Percentiles rank a stretch among this genome's conserved stretches.
phyloP scores from a whole-genome alignment of 2,329 filamentous ascomycete species.

The Ophiobolus disseminans region DNA sequence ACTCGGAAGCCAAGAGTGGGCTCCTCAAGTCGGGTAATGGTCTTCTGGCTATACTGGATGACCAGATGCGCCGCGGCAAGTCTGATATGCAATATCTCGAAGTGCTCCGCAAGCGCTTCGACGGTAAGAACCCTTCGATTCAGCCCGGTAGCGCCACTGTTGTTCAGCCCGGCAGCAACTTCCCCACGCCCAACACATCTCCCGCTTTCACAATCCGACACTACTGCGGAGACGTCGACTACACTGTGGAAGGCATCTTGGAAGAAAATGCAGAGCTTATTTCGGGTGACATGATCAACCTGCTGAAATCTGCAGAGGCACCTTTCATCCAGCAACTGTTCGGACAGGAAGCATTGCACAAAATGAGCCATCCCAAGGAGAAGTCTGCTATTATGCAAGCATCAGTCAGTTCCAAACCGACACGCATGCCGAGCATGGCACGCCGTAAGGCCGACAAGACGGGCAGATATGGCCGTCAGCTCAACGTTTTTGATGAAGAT shows the following conservation, averaged over 20 bases:
- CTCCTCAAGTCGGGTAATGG: conserved; percentile 93
- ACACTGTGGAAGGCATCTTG: conserved; percentile 82
- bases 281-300: conserved; percentile 92
- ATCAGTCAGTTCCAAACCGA: conserved; percentile 92
- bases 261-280: conserved; percentile 98
- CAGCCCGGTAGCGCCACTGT: conserved; percentile 76
- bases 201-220: conserved; percentile 91
- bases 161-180: conserved; percentile 86
- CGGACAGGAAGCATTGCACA: conserved; percentile 93
- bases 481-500: conserved; percentile 55
- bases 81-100: conserved; percentile 91
- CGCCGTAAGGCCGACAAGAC: conserved; percentile 72
- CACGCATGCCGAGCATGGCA: conserved; percentile 91
- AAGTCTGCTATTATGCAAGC: conserved; percentile 92
- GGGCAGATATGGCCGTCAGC: conserved; percentile 53
- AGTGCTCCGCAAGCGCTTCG: conserved; percentile 88
- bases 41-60: conserved; percentile 90
- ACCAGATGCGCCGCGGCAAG: conserved; percentile 89
- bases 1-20: conserved; percentile 90
- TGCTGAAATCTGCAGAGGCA: conserved; percentile 87
- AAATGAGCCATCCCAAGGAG: conserved; percentile 91
- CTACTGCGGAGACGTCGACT: conserved; percentile 96
- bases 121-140: conserved; percentile 92
- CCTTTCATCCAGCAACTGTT: conserved; percentile 90
- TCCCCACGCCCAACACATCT: conserved; percentile 79